Base-by-base conservation (phyloP, 176 grass and related monocot genomes). In the Eragrostis nindensis region DNA sequence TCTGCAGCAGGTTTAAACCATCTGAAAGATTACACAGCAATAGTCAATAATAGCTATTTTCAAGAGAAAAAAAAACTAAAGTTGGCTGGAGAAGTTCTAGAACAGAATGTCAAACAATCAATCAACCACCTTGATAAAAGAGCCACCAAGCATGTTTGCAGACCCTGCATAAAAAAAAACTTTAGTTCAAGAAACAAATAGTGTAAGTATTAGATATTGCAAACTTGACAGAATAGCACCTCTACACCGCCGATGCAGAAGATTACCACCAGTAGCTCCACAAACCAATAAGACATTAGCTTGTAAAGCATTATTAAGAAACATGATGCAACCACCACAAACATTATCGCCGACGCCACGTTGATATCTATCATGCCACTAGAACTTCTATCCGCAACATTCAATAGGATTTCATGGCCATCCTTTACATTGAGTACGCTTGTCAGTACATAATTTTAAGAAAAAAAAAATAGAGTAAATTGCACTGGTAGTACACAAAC, bases 281-380 rank as follows among this genome's bases (percentile, higher is more conserved):
- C 72, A 74, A 98, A 98, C 95, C 95, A 98, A 71, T 60, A 81
- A 60, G 92, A 94, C 92, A 98, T 94, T 19, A 93, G 78, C 67
- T 98, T 94, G 66, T 98, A 98, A 66, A 98, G 90, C 78, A 98
- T 89, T 66, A 98, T 87, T 47, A 98, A 85, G 90, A 98, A 98
- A 80, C 89, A 92, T 11, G 95, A 98, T 55, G 92, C 95, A 70
- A 93, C 80, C 59, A 98, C 86, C 50, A 98, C 92, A 90, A 98
- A 98, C 86, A 98, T 91, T 87, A 94, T 72, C 8, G 95, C 95
- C 29, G 95, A 98, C 70, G 79, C 81, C 66, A 83, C 89, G 25
- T 81, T 98, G 74, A 98, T 91, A 83, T 94, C 86, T 62, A 98
- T 79, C 32, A 98, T 87, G 76, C 90, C 95, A 83, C 76, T 86